A percentile compares a stretch with the other conserved stretches of the same genome.
Conservation (phyloP, 306 rosid genomes). For the Cicer arietinum region DNA sequence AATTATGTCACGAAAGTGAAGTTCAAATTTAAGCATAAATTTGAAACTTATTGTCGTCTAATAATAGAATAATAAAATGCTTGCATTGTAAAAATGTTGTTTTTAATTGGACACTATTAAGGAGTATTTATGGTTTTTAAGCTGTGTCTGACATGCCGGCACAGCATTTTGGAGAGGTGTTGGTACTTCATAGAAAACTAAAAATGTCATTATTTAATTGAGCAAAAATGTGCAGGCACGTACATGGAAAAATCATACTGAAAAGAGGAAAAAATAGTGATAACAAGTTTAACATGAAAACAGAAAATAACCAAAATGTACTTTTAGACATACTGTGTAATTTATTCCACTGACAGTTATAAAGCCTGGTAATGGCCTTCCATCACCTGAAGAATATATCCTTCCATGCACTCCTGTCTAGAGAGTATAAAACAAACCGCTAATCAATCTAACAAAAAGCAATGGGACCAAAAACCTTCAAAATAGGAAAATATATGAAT, state of each 20-base stretch:
- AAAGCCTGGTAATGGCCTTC: slow-evolving; percentile 76
- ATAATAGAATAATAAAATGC: not conserved
- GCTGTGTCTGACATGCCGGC: too few species aligned
- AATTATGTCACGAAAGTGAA: slow-evolving; percentile 37
- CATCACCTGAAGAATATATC: slow-evolving; percentile 75
- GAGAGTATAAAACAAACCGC: slow-evolving; percentile 45
- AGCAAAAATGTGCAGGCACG: slow-evolving; percentile 13
- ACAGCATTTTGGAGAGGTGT: not conserved
- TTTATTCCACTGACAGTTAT: slow-evolving; percentile 75
- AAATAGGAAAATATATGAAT: slow-evolving; percentile 16
- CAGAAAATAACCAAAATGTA: not conserved
- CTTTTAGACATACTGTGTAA: slow-evolving; percentile 59
- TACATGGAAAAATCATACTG: slow-evolving; percentile 7
- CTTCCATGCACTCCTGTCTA: slow-evolving; percentile 94
- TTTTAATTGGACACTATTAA: too few species aligned
- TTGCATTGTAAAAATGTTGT: too few species aligned
- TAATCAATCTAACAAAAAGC: slow-evolving; percentile 31
- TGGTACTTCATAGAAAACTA: not conserved
- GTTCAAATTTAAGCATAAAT: slow-evolving; percentile 16
- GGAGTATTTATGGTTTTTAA: too few species aligned
- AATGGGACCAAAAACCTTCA: slow-evolving; percentile 14
- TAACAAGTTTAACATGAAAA: slow-evolving; percentile 6
- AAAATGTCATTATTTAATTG: slow-evolving; percentile 18
- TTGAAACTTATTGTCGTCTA: not conserved
- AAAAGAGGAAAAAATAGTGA: not conserved